Evolutionary conservation across 148 eudicot genomes (phyloP), one percentile per base, ranked within the genome.

Genomic region (Tetragonia tetragonoides): DNA sequence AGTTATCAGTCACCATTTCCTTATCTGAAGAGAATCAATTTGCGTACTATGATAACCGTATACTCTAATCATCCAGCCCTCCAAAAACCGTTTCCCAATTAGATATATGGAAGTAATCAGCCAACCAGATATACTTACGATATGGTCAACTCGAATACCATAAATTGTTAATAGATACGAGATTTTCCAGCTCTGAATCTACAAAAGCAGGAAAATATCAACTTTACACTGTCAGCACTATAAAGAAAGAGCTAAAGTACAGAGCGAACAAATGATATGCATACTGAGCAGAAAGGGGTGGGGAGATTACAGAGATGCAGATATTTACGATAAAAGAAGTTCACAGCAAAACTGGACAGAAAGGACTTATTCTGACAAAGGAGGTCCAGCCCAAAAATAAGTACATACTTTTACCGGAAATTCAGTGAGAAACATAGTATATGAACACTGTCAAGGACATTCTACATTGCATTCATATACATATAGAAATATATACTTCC

Each of bases 81-180:
- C 57, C 6, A 11, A 14, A 20, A 73, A 66, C 9, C 37, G 20
- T 60, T 41, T 10, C 68, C 12, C 20, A 16, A 47, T 18, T 20
- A 70, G 64, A 46, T 16, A 40, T 9, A 75, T 69, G 16, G 66
- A 39, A 16, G 72, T 21, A 24, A 65, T 39, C 34, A 75, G 40
- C 18, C 64, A 66, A 71, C 40, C 44, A 62, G 24, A 60, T 66
- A 72, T 62, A 86, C 96, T 90, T 81, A 95, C 97, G 73, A 81
- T 28, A 75, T 95, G 89, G 80, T 92, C 88, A 78, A 84, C 57
- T 78, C 93, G 93, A 67, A 91, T 76, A 75, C 97, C 94, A 72
- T 82, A 95, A 54, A 87, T 80, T 72, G 89, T 78, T 46, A 79
- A 81, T 47, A 87, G 10, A 69, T 76, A 40, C 28, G 81, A 70